Evolutionary conservation across 1,284 basidiomycete genomes (phyloP).

Genomic region (Macrocybe sp.): DNA sequence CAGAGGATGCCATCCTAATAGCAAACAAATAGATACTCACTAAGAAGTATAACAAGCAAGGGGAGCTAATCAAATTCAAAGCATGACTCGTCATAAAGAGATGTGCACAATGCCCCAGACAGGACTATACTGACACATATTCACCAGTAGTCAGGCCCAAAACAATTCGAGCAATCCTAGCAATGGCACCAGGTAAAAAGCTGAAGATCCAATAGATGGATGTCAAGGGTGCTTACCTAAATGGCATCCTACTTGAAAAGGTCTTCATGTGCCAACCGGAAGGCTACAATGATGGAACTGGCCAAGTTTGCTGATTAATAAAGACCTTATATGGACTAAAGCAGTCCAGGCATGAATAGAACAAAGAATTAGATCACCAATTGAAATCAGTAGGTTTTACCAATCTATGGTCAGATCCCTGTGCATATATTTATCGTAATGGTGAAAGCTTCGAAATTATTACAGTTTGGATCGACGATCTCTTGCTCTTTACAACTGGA

Average conservation of each 20-base stretch:
- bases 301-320: constrained; percentile 11
- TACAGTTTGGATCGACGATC: constrained; percentile 14
- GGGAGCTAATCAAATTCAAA: constrained; percentile 11
- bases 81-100: constrained; percentile 29
- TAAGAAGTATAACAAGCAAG: constrained; percentile 11
- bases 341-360: constrained; percentile 18
- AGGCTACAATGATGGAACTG: constrained; percentile 16
- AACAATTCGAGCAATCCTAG: constrained; percentile 28
- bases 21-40: constrained; percentile 16
- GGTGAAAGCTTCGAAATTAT: not conserved
- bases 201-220: constrained; percentile 33
- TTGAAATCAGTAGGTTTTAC: constrained; percentile 11
- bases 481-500: constrained; percentile 13
- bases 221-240: constrained; percentile 35
- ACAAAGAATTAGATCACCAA: constrained; percentile 15
- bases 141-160: constrained; percentile 31
- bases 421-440: constrained; percentile 13
- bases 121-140: constrained; percentile 34
- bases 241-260: constrained; percentile 22
- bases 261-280: constrained; percentile 30
- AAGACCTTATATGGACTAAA: constrained; percentile 21
- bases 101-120: constrained; percentile 31
- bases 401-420: constrained; percentile 14
- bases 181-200: constrained; percentile 26
- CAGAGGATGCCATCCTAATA: constrained; percentile 13